phyloP scores from a whole-genome alignment of 2,329 filamentous ascomycete species.

The Colletotrichum agaves region DNA sequence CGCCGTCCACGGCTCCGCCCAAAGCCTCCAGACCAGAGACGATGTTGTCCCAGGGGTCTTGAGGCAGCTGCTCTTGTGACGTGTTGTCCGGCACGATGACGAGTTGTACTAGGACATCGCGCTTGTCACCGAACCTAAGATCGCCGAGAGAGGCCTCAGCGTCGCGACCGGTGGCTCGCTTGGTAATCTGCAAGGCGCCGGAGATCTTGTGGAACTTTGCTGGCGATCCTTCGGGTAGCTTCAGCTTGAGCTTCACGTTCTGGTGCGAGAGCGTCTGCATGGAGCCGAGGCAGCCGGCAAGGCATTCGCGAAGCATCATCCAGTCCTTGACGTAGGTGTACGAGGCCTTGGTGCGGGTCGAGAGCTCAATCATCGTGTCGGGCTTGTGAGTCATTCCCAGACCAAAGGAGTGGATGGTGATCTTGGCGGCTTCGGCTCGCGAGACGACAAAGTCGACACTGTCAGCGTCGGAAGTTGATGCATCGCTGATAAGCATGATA shows the following conservation, averaged over 20 bases:
- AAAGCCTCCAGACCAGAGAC: conserved; percentile 95
- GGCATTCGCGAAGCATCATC: conserved; percentile 99
- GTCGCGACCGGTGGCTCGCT: conserved; percentile 92
- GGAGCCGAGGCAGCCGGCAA: conserved; percentile 91
- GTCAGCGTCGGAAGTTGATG: conserved; percentile 91
- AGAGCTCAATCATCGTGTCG: conserved; percentile 98
- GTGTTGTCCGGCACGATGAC: conserved; percentile 89
- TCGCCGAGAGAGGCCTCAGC: conserved; percentile 94
- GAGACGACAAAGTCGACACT: conserved; percentile 98
- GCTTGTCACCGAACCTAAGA: conserved; percentile 93
- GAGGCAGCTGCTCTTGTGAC: conserved; percentile 84
- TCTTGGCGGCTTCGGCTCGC: conserved; percentile 95
- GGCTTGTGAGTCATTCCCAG: conserved; percentile 97
- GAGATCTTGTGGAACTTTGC: conserved; percentile 99
- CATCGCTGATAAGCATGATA: conserved; percentile 97
- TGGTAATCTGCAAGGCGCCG: conserved; percentile 94
- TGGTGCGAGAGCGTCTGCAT: conserved; percentile 97
- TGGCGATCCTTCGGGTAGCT: conserved; percentile 93
- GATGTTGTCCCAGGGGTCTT: conserved; percentile 97
- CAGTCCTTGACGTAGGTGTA: conserved; percentile 99
- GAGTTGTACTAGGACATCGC: conserved; percentile 92
- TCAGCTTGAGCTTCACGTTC: conserved; percentile 95
- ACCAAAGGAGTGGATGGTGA: conserved; percentile 96
- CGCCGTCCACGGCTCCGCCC: conserved; percentile 85
- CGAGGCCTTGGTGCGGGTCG: conserved; percentile 92